Evolutionary conservation across 2,329 filamentous ascomycete genomes (phyloP).

Genomic region (Colletotrichum viniferum): DNA sequence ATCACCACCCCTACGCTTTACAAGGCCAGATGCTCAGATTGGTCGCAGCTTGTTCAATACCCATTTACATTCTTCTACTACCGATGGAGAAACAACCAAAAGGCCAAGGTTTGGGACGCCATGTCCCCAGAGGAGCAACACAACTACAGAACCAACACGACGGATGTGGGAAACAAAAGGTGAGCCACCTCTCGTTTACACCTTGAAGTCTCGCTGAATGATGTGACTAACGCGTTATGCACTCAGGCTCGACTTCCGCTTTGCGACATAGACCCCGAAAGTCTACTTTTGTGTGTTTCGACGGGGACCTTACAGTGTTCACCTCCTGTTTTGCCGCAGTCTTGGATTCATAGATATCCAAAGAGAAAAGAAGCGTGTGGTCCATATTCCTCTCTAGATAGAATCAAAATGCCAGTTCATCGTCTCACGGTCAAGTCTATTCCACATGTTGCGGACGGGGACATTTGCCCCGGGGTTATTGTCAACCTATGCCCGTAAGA

Average conservation of each 20-base stretch:
- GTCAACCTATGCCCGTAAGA: neutral
- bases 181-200: neutral
- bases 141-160: constrained; percentile 47
- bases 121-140: constrained; percentile 44
- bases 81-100: constrained; percentile 38
- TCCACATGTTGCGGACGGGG: accelerated
- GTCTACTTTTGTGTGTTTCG: neutral
- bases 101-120: constrained; percentile 40
- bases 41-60: constrained; percentile 36
- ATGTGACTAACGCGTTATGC: neutral
- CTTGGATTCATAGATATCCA: neutral
- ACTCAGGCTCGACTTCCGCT: constrained; percentile 15
- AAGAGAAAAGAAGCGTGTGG: accelerated
- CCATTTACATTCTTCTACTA: constrained; percentile 42
- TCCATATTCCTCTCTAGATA: neutral
- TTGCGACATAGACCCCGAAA: neutral
- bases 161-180: constrained; percentile 50
- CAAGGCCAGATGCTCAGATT: constrained; percentile 11
- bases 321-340: neutral
- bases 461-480: neutral
- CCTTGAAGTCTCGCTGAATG: accelerated
- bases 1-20: too few relatives aligned
- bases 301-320: neutral
- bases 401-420: neutral
- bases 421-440: accelerated